Conservation (phyloP, 257 asterid species). For the Paulownia fortunei region DNA sequence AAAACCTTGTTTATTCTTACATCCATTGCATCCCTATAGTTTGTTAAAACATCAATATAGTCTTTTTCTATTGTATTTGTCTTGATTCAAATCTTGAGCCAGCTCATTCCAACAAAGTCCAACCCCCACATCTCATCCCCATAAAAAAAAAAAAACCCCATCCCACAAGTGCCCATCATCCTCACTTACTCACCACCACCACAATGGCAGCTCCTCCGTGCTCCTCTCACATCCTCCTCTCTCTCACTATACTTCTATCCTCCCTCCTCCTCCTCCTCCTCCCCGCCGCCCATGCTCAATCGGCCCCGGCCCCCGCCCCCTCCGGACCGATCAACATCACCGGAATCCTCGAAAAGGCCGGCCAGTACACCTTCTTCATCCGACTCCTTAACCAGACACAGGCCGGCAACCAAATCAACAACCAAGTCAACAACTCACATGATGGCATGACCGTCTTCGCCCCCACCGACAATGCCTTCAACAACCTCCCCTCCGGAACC, state of each 20-base stretch:
- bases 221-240: slow-evolving; percentile 39
- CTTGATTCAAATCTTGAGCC: slow-evolving; percentile 43
- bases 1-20: background rate
- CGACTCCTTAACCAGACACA: slow-evolving; percentile 62
- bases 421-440: slow-evolving; percentile 72
- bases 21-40: background rate
- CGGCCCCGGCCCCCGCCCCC: slow-evolving; percentile 73
- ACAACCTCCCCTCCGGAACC: slow-evolving; percentile 72
- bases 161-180: slow-evolving; percentile 32
- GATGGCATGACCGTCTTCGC: slow-evolving; percentile 88
- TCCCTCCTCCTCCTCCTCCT: slow-evolving; percentile 27
- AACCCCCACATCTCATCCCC: slow-evolving; percentile 41
- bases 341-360: slow-evolving; percentile 65
- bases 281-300: slow-evolving; percentile 44
- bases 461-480: slow-evolving; percentile 85
- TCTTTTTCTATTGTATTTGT: slow-evolving; percentile 15
- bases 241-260: slow-evolving; percentile 30
- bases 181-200: slow-evolving; percentile 22
- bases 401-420: slow-evolving; percentile 69
- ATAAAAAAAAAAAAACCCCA: slow-evolving; percentile 36
- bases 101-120: slow-evolving; percentile 71
- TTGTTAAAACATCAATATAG: background rate
- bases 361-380: slow-evolving; percentile 58
- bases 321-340: slow-evolving; percentile 70
- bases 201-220: slow-evolving; percentile 51